Percentiles rank a stretch among this genome's conserved stretches.
Conservation (phyloP, 2,329 filamentous ascomycete species). For the Xylariaceae sp. region DNA sequence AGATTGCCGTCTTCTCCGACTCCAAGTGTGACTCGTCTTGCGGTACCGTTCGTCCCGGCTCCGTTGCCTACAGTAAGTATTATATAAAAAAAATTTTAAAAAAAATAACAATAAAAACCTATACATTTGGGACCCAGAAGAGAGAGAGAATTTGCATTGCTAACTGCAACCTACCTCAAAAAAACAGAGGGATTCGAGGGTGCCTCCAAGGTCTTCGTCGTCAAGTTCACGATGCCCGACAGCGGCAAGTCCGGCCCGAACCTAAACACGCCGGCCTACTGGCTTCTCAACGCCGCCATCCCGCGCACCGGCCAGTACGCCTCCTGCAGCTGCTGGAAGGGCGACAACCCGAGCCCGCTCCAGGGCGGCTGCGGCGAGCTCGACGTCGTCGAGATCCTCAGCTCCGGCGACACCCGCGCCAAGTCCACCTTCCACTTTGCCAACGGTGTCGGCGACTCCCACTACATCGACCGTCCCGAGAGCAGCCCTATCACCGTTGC, state of each 20-base stretch:
- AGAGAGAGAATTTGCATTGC: not conserved
- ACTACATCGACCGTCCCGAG: conserved; percentile 65
- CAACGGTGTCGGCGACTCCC: conserved; percentile 57
- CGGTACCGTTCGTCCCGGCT: conserved; percentile 39
- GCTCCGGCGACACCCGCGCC: conserved; percentile 56
- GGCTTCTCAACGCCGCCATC: conserved; percentile 70
- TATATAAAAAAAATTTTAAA: not conserved
- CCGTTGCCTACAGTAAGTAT: conserved; percentile 42
- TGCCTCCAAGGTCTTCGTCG: conserved; percentile 64
- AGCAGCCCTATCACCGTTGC: conserved; percentile 56
- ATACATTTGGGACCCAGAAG: not conserved
- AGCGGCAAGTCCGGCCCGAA: conserved; percentile 49
- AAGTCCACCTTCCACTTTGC: conserved; percentile 67
- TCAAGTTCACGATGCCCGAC: conserved; percentile 67
- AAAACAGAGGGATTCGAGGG: conserved; percentile 64
- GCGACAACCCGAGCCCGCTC: conserved; percentile 28
- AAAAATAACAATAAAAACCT: not conserved
- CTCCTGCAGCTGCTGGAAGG: conserved; percentile 66
- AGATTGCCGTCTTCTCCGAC: conserved; percentile 43
- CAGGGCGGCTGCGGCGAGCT: conserved; percentile 62
- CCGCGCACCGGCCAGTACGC: conserved; percentile 65
- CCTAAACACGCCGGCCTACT: conserved; percentile 66
- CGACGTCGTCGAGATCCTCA: conserved; percentile 68
- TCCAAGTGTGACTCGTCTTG: conserved; percentile 38
- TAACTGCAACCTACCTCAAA: not conserved